These are phyloP conservation scores for Casuarina equisetifolia DNA, from an alignment of 306 rosid genomes.

Conservation along the genomic window DNA sequence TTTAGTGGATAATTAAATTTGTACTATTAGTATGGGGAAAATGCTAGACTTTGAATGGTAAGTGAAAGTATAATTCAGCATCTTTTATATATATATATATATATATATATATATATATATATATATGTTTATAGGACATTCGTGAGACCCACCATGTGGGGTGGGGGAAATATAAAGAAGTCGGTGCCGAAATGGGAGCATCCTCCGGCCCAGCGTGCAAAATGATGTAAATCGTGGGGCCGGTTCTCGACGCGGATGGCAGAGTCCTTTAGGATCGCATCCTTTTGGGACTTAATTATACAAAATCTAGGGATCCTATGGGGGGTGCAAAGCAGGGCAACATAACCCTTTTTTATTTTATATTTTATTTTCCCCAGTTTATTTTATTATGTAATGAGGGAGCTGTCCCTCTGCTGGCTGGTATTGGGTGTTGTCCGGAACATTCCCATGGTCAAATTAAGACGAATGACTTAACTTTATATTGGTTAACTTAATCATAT, in stretches of 20 bases:
- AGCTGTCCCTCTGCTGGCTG: too few relatives aligned
- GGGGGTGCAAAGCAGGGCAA: not conserved
- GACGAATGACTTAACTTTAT: not conserved
- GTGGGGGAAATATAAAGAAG: not conserved
- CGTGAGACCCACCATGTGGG: not conserved
- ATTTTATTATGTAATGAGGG: too few relatives aligned
- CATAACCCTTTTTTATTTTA: conserved; percentile 1
- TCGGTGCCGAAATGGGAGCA: not conserved
- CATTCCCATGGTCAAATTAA: not conserved
- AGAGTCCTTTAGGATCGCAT: conserved; percentile 12
- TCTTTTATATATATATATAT: not conserved
- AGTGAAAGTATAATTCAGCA: not conserved
- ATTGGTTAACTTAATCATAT: too few relatives aligned
- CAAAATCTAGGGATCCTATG: conserved; percentile 57
- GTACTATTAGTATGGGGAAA: too few relatives aligned
- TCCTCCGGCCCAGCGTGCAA: too few relatives aligned
- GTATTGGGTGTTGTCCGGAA: too few relatives aligned
- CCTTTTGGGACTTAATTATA: conserved; percentile 28
- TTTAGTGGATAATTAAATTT: too few relatives aligned
- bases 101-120: not conserved
- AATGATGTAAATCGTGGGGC: too few relatives aligned
- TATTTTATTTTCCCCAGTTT: not conserved
- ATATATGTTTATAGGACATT: not conserved
- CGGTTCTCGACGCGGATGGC: too few relatives aligned
- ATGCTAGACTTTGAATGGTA: too few relatives aligned